Evolutionary conservation across 2,329 filamentous ascomycete genomes (phyloP), one percentile per base, ranked within the genome.

Genomic region (Aspergillus intermedius): DNA sequence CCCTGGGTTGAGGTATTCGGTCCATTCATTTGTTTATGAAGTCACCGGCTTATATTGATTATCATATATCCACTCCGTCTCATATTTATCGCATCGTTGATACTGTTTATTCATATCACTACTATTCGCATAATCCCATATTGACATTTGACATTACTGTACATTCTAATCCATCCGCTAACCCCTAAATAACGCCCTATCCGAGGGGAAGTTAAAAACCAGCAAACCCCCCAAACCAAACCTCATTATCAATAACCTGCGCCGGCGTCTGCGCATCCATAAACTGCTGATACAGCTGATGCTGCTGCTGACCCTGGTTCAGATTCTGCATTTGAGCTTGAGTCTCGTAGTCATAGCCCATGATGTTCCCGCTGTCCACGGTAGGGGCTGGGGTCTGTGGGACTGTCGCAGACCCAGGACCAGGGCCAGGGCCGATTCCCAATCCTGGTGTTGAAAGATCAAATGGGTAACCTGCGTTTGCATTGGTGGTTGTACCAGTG

Each of bases 161-260:
- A 30, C 4, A 12, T 30, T 30, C 25, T 30, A 30, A 1, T 5
- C 25, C 25, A 30, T 12, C 9, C 25, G 1, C 7, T 12, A 30
- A 8, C 10, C 25, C 21, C 21, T 22, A 22, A 22, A 22, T 22
- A 22, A 22, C 21, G 21, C 21, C 21, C 21, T 22, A 22, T 22
- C 21, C 21, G 21, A 22, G 21, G 21, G 21, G 25, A 30, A 7
- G 7, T 30, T 30, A 30, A 7, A 30, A 30, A 30, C 25, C 21
- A 8, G 17, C 40, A 22, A 19, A 21, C 12, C 40, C 17, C 12
- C 42, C 54, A 56, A 34, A 59, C 56, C 22, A 60, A 30, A 30
- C 34, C 12, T 54, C 55, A 42, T 42, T 40, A 43, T 59, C 43
- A 40, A 59, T 58, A 4, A 53, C 52, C 47, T 55, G 52, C 32